A percentile compares a stretch with the other conserved stretches of the same genome.
These are phyloP conservation scores for Phalaenopsis hybrid DNA, from an alignment of 116 monocot species.

Conservation along the genomic window DNA sequence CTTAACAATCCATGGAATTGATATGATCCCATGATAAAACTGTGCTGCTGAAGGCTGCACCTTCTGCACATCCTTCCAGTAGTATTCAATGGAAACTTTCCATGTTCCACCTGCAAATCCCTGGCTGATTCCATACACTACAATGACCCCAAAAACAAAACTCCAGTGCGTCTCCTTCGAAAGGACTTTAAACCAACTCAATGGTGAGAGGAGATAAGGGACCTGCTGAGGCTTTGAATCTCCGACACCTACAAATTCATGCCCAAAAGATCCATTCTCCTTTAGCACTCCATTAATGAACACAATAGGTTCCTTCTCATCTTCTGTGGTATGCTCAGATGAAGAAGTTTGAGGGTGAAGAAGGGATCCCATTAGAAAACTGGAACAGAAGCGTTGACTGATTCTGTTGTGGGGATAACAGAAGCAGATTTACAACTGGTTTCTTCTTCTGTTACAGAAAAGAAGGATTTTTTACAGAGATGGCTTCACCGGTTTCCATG, in stretches of 20 bases:
- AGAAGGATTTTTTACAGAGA: neutral
- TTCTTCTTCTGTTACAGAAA: neutral
- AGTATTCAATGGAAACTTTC: constrained; percentile 44
- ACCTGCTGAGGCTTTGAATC: neutral
- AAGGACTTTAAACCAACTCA: constrained; percentile 40
- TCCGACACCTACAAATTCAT: neutral
- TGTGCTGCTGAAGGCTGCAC: constrained; percentile 54
- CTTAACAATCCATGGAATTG: constrained; percentile 56
- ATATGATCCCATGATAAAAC: constrained; percentile 53
- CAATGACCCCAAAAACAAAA: constrained; percentile 40
- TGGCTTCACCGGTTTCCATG: neutral
- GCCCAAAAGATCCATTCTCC: constrained; percentile 8
- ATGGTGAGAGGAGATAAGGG: constrained; percentile 13
- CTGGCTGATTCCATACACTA: constrained; percentile 41
- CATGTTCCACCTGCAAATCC: constrained; percentile 31
- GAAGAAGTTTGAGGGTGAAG: constrained; percentile 3
- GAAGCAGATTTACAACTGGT: too few relatives aligned
- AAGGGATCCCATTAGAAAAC: constrained; percentile 11
- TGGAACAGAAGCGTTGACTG: neutral
- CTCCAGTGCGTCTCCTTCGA: constrained; percentile 44
- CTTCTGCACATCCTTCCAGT: constrained; percentile 64
- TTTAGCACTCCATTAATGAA: constrained; percentile 4
- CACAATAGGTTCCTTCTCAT: constrained; percentile 13
- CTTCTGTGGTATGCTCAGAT: constrained; percentile 1
- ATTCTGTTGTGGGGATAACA: too few relatives aligned